Percentiles rank a stretch among this genome's conserved stretches.
These are phyloP conservation scores for Chytriomyces sp. DNA, from an alignment of 192 early-diverging fungal genomes.

Conservation along the genomic window DNA sequence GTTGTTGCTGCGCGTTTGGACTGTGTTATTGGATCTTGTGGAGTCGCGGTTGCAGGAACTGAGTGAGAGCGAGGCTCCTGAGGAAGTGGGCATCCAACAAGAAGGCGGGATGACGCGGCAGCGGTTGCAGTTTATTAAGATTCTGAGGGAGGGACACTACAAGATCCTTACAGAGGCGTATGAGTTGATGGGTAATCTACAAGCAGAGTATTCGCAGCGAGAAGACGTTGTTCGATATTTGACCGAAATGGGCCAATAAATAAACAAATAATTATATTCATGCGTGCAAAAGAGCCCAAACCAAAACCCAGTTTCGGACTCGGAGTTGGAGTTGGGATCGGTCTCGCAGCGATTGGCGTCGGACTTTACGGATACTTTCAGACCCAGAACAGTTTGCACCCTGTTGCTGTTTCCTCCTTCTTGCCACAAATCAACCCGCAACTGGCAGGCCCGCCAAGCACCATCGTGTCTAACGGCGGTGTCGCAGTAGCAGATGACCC, in stretches of 20 bases:
- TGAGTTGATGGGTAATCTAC: constrained; percentile 29
- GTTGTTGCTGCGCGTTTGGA: constrained; percentile 14
- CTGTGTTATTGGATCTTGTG: constrained; percentile 9
- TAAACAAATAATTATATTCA: background rate
- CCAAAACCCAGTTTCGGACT: no score
- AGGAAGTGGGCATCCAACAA: background rate
- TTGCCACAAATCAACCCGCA: no score
- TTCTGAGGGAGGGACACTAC: constrained; percentile 32
- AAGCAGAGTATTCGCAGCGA: constrained; percentile 37
- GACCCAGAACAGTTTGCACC: no score
- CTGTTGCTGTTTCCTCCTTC: no score
- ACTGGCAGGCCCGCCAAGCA: no score
- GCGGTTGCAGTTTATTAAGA: constrained; percentile 7
- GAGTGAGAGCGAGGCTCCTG: constrained; percentile 4
- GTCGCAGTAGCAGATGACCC: background rate
- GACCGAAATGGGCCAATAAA: constrained; percentile 20
- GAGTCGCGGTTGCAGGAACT: constrained; percentile 1
- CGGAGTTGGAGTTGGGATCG: no score
- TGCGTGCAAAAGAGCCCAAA: background rate
- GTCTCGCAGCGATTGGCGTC: no score
- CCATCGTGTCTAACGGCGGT: no score
- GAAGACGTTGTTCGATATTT: constrained; percentile 40
- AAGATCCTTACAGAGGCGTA: constrained; percentile 32
- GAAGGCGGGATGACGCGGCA: constrained; percentile 7
- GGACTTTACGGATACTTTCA: no score